These are phyloP conservation scores for Fusarium decemcellulare DNA, from an alignment of 2,329 filamentous ascomycete species.

Conservation along the genomic window DNA sequence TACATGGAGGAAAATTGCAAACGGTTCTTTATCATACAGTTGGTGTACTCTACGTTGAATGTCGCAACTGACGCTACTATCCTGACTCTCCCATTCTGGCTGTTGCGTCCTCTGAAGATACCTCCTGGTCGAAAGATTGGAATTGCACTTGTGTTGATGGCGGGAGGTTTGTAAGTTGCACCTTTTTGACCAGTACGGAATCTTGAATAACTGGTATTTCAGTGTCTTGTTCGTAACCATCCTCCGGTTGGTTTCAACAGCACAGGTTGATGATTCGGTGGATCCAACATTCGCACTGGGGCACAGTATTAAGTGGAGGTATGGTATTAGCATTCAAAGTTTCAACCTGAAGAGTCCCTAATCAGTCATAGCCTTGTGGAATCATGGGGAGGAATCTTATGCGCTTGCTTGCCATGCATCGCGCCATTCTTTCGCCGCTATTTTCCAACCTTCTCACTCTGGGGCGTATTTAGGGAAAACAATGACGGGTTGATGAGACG, in stretches of 20 bases:
- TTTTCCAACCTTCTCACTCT: background rate
- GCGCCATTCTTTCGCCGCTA: slow-evolving; percentile 5
- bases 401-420: slow-evolving; percentile 27
- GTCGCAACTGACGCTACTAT: slow-evolving; percentile 5
- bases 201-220: background rate
- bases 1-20: background rate
- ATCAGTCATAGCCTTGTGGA: slow-evolving; percentile 15
- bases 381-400: slow-evolving; percentile 19
- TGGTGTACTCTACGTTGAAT: slow-evolving; percentile 1
- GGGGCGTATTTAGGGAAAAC: too few species aligned
- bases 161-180: slow-evolving; percentile 20
- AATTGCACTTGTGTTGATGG: slow-evolving; percentile 20
- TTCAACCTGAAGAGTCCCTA: background rate
- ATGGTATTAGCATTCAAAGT: background rate
- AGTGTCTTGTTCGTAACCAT: slow-evolving; percentile 23
- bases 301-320: slow-evolving; percentile 16
- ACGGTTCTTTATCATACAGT: background rate
- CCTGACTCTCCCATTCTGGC: slow-evolving; percentile 20
- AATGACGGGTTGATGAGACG: too few species aligned
- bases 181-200: background rate
- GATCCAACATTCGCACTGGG: slow-evolving; percentile 8
- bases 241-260: slow-evolving; percentile 2
- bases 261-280: background rate
- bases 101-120: slow-evolving; percentile 15
- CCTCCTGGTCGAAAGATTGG: slow-evolving; percentile 6